phyloP scores from a whole-genome alignment of 345 rosid genomes.

The Salix exigua region DNA sequence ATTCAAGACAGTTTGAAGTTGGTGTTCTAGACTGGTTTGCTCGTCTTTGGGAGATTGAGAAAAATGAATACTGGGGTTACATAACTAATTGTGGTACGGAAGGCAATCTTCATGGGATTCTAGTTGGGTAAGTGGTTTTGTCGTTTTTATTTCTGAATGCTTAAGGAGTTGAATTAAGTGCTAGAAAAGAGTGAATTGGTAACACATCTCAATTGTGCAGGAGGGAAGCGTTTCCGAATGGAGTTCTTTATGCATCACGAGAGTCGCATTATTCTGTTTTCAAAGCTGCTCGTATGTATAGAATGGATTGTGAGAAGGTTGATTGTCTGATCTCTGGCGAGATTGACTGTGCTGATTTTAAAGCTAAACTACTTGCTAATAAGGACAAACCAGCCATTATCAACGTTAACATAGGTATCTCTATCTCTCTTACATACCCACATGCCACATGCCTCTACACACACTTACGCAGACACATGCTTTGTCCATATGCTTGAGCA shows the following conservation, averaged over 20 bases:
- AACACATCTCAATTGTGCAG: slow-evolving; percentile 28
- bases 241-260: slow-evolving; percentile 76
- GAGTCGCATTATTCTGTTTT: slow-evolving; percentile 91
- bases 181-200: neutral
- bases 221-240: slow-evolving; percentile 91
- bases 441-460: neutral
- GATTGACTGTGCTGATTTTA: slow-evolving; percentile 78
- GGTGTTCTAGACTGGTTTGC: slow-evolving; percentile 99
- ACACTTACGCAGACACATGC: neutral
- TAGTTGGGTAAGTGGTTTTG: slow-evolving; percentile 63
- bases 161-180: neutral
- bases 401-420: slow-evolving; percentile 82
- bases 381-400: slow-evolving; percentile 90
- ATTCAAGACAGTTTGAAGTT: slow-evolving; percentile 95
- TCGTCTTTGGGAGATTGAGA: slow-evolving; percentile 95
- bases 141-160: neutral
- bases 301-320: slow-evolving; percentile 84
- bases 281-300: slow-evolving; percentile 93
- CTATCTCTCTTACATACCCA: neutral
- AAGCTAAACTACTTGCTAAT: slow-evolving; percentile 59
- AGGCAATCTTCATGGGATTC: slow-evolving; percentile 98
- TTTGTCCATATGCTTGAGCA: neutral
- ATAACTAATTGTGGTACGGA: slow-evolving; percentile 98
- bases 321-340: slow-evolving; percentile 74
- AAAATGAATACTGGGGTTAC: slow-evolving; percentile 94